Evolutionary conservation across 1,139 yeast species (phyloP), one percentile per base, ranked within the genome.

Genomic region (Zygosaccharomyces sapae): DNA sequence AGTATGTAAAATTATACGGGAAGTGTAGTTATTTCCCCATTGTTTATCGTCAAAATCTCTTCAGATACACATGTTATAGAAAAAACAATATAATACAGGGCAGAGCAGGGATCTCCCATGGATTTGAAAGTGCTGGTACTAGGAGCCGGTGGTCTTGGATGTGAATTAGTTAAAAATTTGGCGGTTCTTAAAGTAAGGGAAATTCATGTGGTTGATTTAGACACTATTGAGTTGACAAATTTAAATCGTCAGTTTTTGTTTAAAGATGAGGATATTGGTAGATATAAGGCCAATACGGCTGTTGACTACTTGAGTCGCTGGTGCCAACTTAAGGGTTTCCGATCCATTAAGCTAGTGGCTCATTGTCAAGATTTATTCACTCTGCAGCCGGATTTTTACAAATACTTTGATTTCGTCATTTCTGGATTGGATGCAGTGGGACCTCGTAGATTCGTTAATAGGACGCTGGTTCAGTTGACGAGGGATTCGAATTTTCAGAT

Each of bases 121-220:
- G 54, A 49, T 22, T 45, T 50, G 25, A 59, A 54, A 48, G 65
- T 80, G 53, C 72, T 75, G 53, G 82, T 84, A 1, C 71, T 90
- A 34, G 97, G 98, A 0, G 97, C 97, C 1, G 97, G 97, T 1
- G 98, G 98, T 0, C 70, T 92, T 8, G 98, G 98, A 0, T 92
- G 97, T 70, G 97, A 92, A 67, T 81, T 92, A 31, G 70, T 92
- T 44, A 90, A 90, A 69, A 81, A 89, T 66, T 71, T 92, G 43
- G 92, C 94, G 0, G 71, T 86, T 46, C 74, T 83, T 2, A 95
- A 96, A 3, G 86, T 90, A 61, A 72, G 71, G 44, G 72, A 83
- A 49, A 81, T 92, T 35, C 85, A 86, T 57, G 82, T 92, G 13
- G 86, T 92, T 37, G 98, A 92, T 63, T 86, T 90, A 96, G 97